Conservation (phyloP, 2,329 filamentous ascomycete species). For the Raffaelea deltoideospora region DNA sequence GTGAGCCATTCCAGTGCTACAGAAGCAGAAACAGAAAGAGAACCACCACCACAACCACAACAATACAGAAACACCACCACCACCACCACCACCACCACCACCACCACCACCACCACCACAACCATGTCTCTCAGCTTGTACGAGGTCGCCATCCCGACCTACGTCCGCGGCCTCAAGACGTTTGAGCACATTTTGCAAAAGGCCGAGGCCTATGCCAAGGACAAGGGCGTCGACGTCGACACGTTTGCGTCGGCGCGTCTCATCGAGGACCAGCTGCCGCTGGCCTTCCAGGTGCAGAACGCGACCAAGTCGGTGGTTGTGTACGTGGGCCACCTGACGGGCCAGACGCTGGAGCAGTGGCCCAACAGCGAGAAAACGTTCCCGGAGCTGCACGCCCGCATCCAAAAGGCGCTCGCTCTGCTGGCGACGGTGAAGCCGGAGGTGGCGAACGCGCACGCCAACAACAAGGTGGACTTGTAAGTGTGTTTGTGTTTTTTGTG, state of each 20-base stretch:
- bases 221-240: slow-evolving; percentile 13
- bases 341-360: slow-evolving; percentile 8
- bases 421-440: slow-evolving; percentile 14
- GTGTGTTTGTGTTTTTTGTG: slow-evolving; percentile 3
- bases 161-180: slow-evolving; percentile 11
- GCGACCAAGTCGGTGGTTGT: slow-evolving; percentile 14
- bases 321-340: slow-evolving; percentile 14
- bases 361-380: slow-evolving; percentile 18
- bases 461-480: slow-evolving; percentile 10
- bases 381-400: slow-evolving; percentile 15
- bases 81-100: too few relatives aligned
- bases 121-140: slow-evolving; percentile 16
- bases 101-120: background rate
- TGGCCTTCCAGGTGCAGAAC: slow-evolving; percentile 21
- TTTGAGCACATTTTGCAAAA: slow-evolving; percentile 17
- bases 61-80: too few relatives aligned
- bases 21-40: too few relatives aligned
- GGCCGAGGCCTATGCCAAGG: slow-evolving; percentile 15
- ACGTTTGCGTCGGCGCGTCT: slow-evolving; percentile 14
- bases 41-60: too few relatives aligned
- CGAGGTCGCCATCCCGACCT: slow-evolving; percentile 13
- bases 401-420: slow-evolving; percentile 14
- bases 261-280: slow-evolving; percentile 19
- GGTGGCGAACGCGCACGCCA: slow-evolving; percentile 12
- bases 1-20: too few relatives aligned